Base-by-base conservation (phyloP, 352 stramenopile genomes). In the Phytophthora boehmeriae region DNA sequence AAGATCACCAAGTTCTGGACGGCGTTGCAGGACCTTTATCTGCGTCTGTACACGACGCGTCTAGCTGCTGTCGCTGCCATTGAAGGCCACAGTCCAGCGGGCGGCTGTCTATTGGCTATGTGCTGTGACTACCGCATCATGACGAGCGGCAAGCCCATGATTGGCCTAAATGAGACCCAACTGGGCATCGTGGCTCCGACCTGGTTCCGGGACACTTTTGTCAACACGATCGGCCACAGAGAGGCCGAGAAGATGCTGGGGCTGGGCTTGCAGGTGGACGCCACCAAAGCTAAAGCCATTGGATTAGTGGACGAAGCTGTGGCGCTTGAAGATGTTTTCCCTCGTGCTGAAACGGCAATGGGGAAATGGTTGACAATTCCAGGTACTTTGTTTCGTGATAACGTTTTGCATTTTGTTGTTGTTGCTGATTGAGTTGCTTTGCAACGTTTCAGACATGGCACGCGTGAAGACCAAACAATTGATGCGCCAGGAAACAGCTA, bases 81-180 rank as follows among this genome's bases (percentile, higher is more conserved):
- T 64, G 83, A 97, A 62, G 95, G 93, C 10, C 89, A 97, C 75
- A 96, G 90, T 58, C 93, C 93, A 8, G 96, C 96, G 2, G 96
- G 89, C 34, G 96, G 96, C 49, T 98, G 96, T 59, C 75, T 98
- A 65, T 73, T 98, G 34, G 89, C 93, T 19, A 93, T 98, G 81
- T 90, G 85, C 66, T 98, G 92, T 69, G 94, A 98, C 79, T 98
- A 97, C 71, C 87, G 96, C 19, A 75, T 98, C 54, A 98, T 98
- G 90, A 83, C 88, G n/a, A 75, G 63, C 9, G 86, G 83, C 11
- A 89, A 92, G 50, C 76, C 81, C n/a, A 80, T 88, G 30, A 98
- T 98, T 63, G 95, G 95, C 10, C 75, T 98, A 30, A 98, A 98
- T 64, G 95, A 98, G 78, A 97, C 92, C 6, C 81, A 96, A 60